Evolutionary conservation across 495 filamentous ascomycete genomes (phyloP), one percentile per base, ranked within the genome.

Genomic region (Podospora appendiculata): DNA sequence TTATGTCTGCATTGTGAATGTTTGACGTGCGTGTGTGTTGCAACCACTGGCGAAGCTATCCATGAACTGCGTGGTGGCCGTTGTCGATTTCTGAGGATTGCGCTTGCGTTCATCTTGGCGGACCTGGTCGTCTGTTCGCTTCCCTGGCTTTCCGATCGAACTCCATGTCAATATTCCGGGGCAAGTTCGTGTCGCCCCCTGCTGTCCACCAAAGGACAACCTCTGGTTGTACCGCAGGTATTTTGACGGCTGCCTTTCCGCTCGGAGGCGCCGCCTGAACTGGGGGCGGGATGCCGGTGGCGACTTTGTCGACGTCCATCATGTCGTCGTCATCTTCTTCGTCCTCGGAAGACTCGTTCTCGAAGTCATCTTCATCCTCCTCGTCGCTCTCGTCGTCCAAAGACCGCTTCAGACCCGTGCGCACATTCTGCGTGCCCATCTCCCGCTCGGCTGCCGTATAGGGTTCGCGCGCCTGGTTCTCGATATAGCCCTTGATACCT

Each of bases 371-470:
- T 0, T 80, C 79, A 0, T 75, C 73, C 0, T 75, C 75, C 0
- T 72, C 70, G 7, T 71, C 78, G 8, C 77, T 67, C 32, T 79
- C 79, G 61, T 84, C 79, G 48, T 78, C 75, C 54, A 85, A 60
- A 25, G 65, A 60, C 55, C 78, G 73, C 65, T 57, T 75, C 58
- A 90, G 63, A 13, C 88, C 88, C 10, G 85, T 89, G 6, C 80
- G 75, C 39, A 90, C 83, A 62, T 84, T 85, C 65, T 83, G 73
- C n/a, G 86, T 62, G 1, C 87, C 87, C 40, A 56, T 62, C 52
- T 81, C 78, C 45, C 76, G 71, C 71, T 92, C 88, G 58, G 83
- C 86, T 7, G 79, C 71, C 14, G 86, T 90, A 60, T 78, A 90
- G 41, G 67, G 54, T 45, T 77, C 69, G 11, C 60, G 57, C 38